phyloP scores from a whole-genome alignment of 2,329 filamentous ascomycete genomes.

The Aureobasidium sp. region DNA sequence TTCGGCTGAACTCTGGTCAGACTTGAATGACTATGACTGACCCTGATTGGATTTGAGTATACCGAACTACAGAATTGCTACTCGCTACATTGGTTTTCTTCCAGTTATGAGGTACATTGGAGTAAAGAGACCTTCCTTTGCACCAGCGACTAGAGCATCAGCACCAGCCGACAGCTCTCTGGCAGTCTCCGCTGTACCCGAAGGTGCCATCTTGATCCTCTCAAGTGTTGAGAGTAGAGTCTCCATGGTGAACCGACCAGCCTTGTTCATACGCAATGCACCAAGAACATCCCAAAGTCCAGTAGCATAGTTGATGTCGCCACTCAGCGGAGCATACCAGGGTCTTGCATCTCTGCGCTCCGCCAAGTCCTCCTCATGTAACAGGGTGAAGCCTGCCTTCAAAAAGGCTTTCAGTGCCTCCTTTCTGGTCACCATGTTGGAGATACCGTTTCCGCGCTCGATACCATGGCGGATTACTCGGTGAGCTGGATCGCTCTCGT shows the following conservation, averaged over 20 bases:
- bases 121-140: constrained; percentile 84
- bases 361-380: constrained; percentile 81
- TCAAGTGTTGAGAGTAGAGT: constrained; percentile 71
- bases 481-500: constrained; percentile 79
- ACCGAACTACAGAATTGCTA: not conserved
- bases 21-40: no score
- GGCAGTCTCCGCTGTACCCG: constrained; percentile 88
- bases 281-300: constrained; percentile 71
- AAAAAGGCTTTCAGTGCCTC: constrained; percentile 79
- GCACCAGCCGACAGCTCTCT: constrained; percentile 76
- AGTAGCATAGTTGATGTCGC: constrained; percentile 76
- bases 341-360: constrained; percentile 66
- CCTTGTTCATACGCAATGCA: constrained; percentile 80
- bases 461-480: constrained; percentile 88
- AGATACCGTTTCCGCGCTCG: constrained; percentile 92
- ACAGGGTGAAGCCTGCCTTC: constrained; percentile 75
- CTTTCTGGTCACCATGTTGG: constrained; percentile 86
- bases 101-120: constrained; percentile 98
- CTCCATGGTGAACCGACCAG: constrained; percentile 71
- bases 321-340: constrained; percentile 91
- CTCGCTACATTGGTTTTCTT: constrained; percentile 58
- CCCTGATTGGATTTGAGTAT: not conserved
- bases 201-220: constrained; percentile 64
- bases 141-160: constrained; percentile 82
- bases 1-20: no score